A percentile compares a stretch with the other conserved stretches of the same genome.
Conservation (phyloP, 1,284 basidiomycete species). For the Malassezia slooffiae region DNA sequence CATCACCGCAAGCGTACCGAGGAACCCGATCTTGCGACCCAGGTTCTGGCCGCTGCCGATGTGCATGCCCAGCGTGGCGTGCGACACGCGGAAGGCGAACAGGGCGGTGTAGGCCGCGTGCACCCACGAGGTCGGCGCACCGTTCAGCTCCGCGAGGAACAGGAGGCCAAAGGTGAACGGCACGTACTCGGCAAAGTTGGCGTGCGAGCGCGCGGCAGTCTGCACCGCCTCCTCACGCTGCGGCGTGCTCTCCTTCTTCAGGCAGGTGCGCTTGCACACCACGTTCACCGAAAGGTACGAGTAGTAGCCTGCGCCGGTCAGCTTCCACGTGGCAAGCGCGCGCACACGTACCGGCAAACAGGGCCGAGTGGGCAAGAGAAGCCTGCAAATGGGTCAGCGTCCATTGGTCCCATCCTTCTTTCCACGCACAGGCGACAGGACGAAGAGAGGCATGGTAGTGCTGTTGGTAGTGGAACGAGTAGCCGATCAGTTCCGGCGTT, state of each 20-base stretch:
- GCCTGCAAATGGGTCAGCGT: slow-evolving; percentile 20
- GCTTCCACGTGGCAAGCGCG: not conserved
- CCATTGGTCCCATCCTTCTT: too few relatives aligned
- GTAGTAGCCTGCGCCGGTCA: slow-evolving; percentile 33
- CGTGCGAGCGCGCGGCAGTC: slow-evolving; percentile 35
- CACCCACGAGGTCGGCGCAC: slow-evolving; percentile 43
- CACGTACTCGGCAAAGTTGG: slow-evolving; percentile 37
- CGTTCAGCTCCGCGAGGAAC: slow-evolving; percentile 47
- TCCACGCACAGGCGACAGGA: slow-evolving; percentile 19
- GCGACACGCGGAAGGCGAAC: slow-evolving; percentile 34
- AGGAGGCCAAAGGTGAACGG: slow-evolving; percentile 43
- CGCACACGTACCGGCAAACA: slow-evolving; percentile 39
- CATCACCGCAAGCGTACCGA: slow-evolving; percentile 29
- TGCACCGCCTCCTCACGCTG: slow-evolving; percentile 19
- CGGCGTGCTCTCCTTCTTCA: slow-evolving; percentile 5
- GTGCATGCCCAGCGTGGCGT: slow-evolving; percentile 29
- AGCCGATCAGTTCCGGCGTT: too few relatives aligned
- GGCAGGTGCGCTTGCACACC: slow-evolving; percentile 18
- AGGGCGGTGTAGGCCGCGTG: slow-evolving; percentile 42
- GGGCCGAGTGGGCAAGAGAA: slow-evolving; percentile 45
- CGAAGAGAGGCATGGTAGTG: slow-evolving; percentile 44
- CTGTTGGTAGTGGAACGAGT: too few relatives aligned
- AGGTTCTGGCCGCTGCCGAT: slow-evolving; percentile 11
- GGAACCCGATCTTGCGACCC: slow-evolving; percentile 25
- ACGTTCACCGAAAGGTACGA: slow-evolving; percentile 37